phyloP scores from a whole-genome alignment of 192 early-diverging fungal species.

The Backusella circina region DNA sequence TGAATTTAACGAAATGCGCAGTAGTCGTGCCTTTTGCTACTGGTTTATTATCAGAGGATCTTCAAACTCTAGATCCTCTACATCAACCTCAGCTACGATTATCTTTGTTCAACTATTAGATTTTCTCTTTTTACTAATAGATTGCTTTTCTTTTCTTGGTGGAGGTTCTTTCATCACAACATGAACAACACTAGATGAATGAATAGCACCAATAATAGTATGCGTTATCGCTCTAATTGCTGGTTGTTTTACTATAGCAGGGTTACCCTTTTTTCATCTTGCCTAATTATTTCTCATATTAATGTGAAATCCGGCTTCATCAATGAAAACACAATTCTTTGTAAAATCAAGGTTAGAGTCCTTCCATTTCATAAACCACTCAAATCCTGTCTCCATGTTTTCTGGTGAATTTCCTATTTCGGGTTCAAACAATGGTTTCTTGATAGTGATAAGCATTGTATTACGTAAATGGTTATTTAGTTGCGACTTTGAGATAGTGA shows the following conservation, averaged over 20 bases:
- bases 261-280: too few species aligned
- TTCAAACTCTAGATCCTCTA: too few species aligned
- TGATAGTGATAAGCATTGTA: not conserved
- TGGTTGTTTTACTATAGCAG: too few species aligned
- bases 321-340: constrained; percentile 6
- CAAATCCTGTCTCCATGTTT: not conserved
- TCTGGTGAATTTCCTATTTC: not conserved
- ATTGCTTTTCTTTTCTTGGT: not conserved
- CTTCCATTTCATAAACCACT: constrained; percentile 10
- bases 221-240: not conserved
- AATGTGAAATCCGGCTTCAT: too few species aligned
- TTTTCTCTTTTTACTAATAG: not conserved
- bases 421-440: not conserved
- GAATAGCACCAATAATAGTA: constrained; percentile 1
- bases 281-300: too few species aligned
- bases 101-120: too few species aligned
- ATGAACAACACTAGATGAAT: constrained; percentile 3
- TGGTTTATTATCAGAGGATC: too few species aligned
- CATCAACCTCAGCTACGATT: too few species aligned
- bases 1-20: too few species aligned
- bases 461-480: constrained; percentile 1
- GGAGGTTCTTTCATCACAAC: constrained; percentile 2
- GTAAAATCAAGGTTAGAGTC: constrained; percentile 4
- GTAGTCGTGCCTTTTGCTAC: too few species aligned
- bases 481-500: constrained; percentile 1